Evolutionary conservation across 495 filamentous ascomycete genomes (phyloP), one percentile per base, ranked within the genome.

Genomic region (Glarea lozoyensis): DNA sequence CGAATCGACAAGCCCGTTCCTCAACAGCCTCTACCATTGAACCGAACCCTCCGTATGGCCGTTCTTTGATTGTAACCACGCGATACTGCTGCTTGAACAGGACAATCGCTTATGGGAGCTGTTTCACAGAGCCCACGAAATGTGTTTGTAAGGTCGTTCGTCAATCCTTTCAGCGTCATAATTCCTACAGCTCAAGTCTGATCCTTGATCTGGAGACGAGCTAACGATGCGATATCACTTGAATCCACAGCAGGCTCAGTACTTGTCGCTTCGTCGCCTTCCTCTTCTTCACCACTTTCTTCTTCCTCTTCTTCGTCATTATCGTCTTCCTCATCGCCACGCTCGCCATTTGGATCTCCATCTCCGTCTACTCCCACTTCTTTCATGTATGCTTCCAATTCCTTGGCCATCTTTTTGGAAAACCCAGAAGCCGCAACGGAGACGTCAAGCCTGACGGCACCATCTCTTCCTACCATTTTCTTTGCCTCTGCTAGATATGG

Each of bases 351-450:
- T n/a, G 43, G 57, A n/a, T 63, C 68, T 0, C 55, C 68, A 49
- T 77, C 78, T 1, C 68, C 73, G 48, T 79, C 72, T 4, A 70
- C 74, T 15, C 77, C 79, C 15, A 80, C 73, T 21, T 78, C 81
- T 49, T 79, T 77, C 72, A 96, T 93, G 56, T 93, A 94, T 4
- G 75, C 75, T 53, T 94, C 90, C 17, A 97, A 64, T 46, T 97
- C 92, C 55, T 87, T 92, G 12, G 84, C 83, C 76, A 92, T 92
- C 71, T 95, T 97, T 64, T 79, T 89, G 12, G 87, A 93, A 60
- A 96, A 96, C 0, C 93, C 93, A 0, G 86, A 90, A 0, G 93
- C 93, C 57, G 93, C 85, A 3, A 93, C 88, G 24, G 86, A 81
- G 21, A 92, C 78, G 65, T 98, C 92, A 32, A 95, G 56, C 44